Evolutionary conservation across 768 basidiomycete species (phyloP).

Genomic region (Mycena metata): DNA sequence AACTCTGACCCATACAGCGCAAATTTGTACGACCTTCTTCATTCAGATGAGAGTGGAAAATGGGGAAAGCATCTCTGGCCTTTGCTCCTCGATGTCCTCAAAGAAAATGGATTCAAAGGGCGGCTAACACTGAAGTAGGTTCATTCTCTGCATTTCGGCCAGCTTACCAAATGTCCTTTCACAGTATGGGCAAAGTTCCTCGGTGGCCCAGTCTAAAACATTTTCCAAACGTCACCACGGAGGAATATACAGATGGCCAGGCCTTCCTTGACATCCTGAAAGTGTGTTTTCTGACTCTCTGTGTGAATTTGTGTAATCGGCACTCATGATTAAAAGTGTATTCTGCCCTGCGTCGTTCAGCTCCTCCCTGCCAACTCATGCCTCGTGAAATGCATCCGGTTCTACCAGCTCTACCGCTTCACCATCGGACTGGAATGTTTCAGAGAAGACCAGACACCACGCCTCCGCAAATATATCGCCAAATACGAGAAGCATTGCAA

Average conservation of each 20-base stretch:
- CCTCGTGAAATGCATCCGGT: constrained; percentile 15
- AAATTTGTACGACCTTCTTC: constrained; percentile 27
- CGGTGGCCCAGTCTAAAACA: constrained; percentile 29
- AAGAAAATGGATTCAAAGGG: background rate
- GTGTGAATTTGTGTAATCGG: background rate
- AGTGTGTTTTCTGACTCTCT: background rate
- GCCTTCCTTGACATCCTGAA: constrained; percentile 28
- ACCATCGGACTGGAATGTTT: constrained; percentile 1
- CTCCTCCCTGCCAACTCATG: constrained; percentile 15
- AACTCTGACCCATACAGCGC: constrained; percentile 28
- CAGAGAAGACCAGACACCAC: background rate
- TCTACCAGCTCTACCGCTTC: constrained; percentile 2
- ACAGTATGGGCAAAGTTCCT: constrained; percentile 22
- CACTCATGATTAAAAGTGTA: constrained; percentile 7
- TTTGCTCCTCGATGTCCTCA: background rate
- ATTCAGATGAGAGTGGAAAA: constrained; percentile 30
- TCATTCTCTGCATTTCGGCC: background rate
- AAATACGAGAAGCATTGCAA: constrained; percentile 10
- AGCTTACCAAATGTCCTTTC: background rate
- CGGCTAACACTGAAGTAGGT: constrained; percentile 19
- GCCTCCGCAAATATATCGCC: background rate
- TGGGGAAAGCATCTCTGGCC: constrained; percentile 34
- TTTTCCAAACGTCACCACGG: constrained; percentile 28
- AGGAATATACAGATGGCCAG: constrained; percentile 25
- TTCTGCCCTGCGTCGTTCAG: constrained; percentile 28